Conservation (phyloP, 1,139 yeast species). For the Taphrina betulina region DNA sequence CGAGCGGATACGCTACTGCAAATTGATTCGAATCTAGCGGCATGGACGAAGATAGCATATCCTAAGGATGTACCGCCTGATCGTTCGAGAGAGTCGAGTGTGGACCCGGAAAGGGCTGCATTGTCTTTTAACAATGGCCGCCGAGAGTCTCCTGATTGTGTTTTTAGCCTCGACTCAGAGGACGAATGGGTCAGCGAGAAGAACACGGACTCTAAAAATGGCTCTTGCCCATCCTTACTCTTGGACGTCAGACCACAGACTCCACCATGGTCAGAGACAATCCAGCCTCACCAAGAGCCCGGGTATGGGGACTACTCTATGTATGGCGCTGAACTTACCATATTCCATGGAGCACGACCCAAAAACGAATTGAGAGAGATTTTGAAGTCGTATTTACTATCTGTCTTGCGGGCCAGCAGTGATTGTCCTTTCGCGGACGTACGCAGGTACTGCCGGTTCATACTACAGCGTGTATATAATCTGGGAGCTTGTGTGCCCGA, state of each 20-base stretch:
- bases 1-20: constrained; percentile 12
- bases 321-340: constrained; percentile 15
- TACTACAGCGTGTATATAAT: constrained; percentile 21
- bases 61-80: background rate
- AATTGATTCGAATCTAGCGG: constrained; percentile 6
- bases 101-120: background rate
- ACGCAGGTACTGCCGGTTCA: constrained; percentile 21
- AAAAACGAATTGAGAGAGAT: constrained; percentile 13
- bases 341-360: constrained; percentile 4
- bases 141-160: constrained; percentile 5
- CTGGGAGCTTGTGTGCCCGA: constrained; percentile 28
- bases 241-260: constrained; percentile 3
- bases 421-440: constrained; percentile 34
- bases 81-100: background rate
- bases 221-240: background rate
- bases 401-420: constrained; percentile 27
- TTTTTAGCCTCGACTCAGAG: constrained; percentile 22
- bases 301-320: constrained; percentile 27
- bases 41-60: constrained; percentile 26
- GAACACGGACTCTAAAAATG: background rate
- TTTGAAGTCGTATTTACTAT: constrained; percentile 23
- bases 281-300: background rate
- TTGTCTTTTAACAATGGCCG: background rate
- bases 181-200: constrained; percentile 6
- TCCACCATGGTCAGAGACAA: constrained; percentile 3